Evolutionary conservation across 2,329 filamentous ascomycete species (phyloP).

Genomic region (Mycocentrospora acerina): DNA sequence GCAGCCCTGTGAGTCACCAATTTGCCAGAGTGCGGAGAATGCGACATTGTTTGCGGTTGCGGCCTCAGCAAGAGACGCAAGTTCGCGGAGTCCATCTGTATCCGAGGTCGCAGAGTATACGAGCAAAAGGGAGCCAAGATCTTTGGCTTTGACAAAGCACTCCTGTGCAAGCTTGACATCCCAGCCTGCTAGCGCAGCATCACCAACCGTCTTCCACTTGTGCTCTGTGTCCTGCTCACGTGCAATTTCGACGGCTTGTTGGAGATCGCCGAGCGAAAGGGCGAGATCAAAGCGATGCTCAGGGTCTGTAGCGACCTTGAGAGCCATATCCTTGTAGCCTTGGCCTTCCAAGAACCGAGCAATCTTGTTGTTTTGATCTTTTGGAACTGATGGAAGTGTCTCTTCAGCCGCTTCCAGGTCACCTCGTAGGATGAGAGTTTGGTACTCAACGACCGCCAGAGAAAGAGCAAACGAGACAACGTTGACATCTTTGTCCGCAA

Average conservation of each 20-base stretch:
- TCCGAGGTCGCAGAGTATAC: conserved; percentile 86
- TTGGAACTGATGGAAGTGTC: conserved; percentile 77
- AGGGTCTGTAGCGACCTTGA: conserved; percentile 90
- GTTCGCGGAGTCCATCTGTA: conserved; percentile 67
- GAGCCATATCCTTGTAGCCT: conserved; percentile 91
- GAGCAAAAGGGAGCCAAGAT: conserved; percentile 84
- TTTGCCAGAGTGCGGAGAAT: conserved; percentile 86
- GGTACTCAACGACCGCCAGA: conserved; percentile 91
- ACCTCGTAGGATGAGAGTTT: conserved; percentile 89
- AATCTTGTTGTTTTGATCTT: conserved; percentile 97
- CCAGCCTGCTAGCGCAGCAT: conserved; percentile 84
- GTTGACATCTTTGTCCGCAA: conserved; percentile 92
- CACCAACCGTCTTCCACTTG: conserved; percentile 97
- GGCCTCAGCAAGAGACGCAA: conserved; percentile 74
- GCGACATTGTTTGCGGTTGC: conserved; percentile 87
- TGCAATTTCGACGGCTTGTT: conserved; percentile 83
- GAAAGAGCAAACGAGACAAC: conserved; percentile 90
- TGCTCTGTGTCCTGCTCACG: conserved; percentile 84
- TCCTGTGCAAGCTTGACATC: conserved; percentile 85
- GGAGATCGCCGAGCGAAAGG: conserved; percentile 76
- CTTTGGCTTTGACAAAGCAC: conserved; percentile 88
- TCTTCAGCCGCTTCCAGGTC: conserved; percentile 91
- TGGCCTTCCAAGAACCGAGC: conserved; percentile 96
- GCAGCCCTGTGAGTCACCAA: conserved; percentile 80
- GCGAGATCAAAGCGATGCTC: conserved; percentile 97